These are phyloP conservation scores for Hibiscus trionum DNA, from an alignment of 345 rosid species.

Conservation along the genomic window DNA sequence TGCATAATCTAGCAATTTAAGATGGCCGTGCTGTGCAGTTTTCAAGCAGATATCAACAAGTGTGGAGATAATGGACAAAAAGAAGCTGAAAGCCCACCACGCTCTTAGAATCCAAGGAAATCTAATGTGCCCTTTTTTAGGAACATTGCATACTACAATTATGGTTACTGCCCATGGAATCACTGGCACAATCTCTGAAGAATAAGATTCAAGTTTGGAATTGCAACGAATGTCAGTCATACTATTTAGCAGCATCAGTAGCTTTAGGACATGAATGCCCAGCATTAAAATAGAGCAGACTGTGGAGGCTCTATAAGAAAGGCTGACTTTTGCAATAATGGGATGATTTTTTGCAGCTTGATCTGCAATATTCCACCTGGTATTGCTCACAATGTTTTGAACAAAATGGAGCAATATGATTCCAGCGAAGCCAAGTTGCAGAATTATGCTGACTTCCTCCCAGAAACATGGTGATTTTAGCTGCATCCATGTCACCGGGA, in stretches of 20 bases:
- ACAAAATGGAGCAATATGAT: conserved; percentile 28
- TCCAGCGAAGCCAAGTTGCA: conserved; percentile 46
- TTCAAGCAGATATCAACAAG: conserved; percentile 27
- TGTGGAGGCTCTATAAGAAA: conserved; percentile 34
- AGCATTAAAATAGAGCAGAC: conserved; percentile 38
- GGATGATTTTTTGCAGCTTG: conserved; percentile 25
- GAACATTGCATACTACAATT: conserved; percentile 30
- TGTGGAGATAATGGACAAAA: conserved; percentile 26
- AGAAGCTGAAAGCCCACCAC: conserved; percentile 85
- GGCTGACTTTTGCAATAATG: conserved; percentile 25
- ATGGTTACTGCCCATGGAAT: conserved; percentile 40
- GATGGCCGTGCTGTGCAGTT: conserved; percentile 20
- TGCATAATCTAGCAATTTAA: conserved; percentile 34
- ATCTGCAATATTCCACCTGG: conserved; percentile 18
- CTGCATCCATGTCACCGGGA: conserved; percentile 30
- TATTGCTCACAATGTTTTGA: conserved; percentile 21
- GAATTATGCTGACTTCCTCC: conserved; percentile 44
- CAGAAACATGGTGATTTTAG: conserved; percentile 39
- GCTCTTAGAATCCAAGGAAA: conserved; percentile 66
- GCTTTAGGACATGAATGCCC: conserved; percentile 36
- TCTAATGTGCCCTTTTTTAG: conserved; percentile 18
- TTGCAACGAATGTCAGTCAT: conserved; percentile 25
- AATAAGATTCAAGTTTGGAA: conserved; percentile 31
- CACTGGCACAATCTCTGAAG: conserved; percentile 44
- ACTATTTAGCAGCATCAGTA: conserved; percentile 32